Conservation (phyloP, 257 asterid species). For the Marsdenia floribunda region DNA sequence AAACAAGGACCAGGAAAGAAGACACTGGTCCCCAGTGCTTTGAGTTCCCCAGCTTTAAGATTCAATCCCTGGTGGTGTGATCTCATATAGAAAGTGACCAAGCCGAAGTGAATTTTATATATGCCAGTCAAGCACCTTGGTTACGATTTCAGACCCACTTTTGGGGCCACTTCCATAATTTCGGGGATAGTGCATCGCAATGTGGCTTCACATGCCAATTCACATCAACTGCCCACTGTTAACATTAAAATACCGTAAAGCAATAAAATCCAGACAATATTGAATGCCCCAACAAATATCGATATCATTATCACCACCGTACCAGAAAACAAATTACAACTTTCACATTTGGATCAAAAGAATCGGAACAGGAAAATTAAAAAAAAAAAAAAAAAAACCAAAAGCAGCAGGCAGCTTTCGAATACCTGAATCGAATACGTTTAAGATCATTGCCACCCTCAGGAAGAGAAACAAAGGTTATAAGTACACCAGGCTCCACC, state of each 20-base stretch:
- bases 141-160: slow-evolving; percentile 42
- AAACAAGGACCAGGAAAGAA: background rate
- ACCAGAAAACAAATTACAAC: slow-evolving; percentile 40
- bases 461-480: slow-evolving; percentile 78
- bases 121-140: slow-evolving; percentile 33
- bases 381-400: no score
- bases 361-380: background rate
- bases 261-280: slow-evolving; percentile 6
- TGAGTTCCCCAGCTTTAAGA: slow-evolving; percentile 11
- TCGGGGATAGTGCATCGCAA: slow-evolving; percentile 37
- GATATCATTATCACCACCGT: slow-evolving; percentile 23
- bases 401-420: slow-evolving; percentile 11
- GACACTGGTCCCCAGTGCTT: slow-evolving; percentile 19
- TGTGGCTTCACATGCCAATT: slow-evolving; percentile 57
- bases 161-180: slow-evolving; percentile 60
- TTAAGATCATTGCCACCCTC: slow-evolving; percentile 90
- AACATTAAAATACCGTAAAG: slow-evolving; percentile 31
- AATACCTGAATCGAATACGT: slow-evolving; percentile 85
- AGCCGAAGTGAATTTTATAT: slow-evolving; percentile 28
- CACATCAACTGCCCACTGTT: slow-evolving; percentile 43
- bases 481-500: slow-evolving; percentile 94
- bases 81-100: slow-evolving; percentile 37
- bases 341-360: slow-evolving; percentile 37
- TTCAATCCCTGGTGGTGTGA: slow-evolving; percentile 21
- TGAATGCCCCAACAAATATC: slow-evolving; percentile 10